Evolutionary conservation across 208 protist genomes (phyloP).

Genomic region (Crithidia fasciculata): DNA sequence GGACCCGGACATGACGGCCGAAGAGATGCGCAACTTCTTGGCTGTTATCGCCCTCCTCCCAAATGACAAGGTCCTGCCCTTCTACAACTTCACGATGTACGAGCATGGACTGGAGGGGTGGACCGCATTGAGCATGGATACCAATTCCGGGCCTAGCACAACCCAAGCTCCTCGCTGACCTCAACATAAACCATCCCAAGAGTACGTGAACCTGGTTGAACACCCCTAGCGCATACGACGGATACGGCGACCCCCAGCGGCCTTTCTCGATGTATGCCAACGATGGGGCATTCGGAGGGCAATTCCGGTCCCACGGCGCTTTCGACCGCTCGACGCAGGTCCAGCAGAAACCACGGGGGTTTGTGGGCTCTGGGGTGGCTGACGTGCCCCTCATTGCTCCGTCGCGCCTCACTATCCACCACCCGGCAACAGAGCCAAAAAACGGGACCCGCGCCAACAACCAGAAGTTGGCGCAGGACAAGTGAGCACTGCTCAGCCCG

Average conservation of each 20-base stretch:
- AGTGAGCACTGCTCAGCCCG: background rate
- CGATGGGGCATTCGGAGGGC: background rate
- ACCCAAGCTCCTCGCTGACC: background rate
- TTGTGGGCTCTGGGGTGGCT: background rate
- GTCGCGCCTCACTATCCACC: background rate
- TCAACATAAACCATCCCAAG: background rate
- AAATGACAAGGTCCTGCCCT: background rate
- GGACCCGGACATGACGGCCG: too few relatives aligned
- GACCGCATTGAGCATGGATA: slow-evolving; percentile 1
- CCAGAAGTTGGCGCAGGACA: background rate
- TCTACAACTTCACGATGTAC: too few relatives aligned
- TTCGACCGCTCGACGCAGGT: background rate
- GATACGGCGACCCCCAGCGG: background rate
- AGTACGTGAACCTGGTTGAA: background rate
- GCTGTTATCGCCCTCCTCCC: too few relatives aligned
- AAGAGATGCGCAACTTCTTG: too few relatives aligned
- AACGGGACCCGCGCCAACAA: background rate
- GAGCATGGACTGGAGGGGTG: background rate
- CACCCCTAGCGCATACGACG: background rate
- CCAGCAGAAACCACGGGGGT: background rate
- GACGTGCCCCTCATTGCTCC: background rate
- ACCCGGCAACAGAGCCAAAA: background rate
- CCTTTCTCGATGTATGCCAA: background rate
- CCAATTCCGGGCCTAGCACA: slow-evolving; percentile 3
- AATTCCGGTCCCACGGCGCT: background rate